These are phyloP conservation scores for Hypoxylon sp. DNA, from an alignment of 2,329 filamentous ascomycete genomes.

Conservation along the genomic window DNA sequence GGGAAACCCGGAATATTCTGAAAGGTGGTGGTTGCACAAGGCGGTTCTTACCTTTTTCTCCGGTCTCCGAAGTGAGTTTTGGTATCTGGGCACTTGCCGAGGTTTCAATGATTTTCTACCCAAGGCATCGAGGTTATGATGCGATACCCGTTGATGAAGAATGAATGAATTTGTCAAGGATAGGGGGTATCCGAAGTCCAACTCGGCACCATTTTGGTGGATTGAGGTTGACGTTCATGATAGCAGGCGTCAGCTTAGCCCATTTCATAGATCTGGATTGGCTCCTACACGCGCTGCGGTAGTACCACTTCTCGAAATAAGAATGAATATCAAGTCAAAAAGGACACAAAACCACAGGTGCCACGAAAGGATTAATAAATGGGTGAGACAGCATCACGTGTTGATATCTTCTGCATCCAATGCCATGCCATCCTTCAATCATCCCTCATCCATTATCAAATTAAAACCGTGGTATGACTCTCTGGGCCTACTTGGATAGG, in stretches of 20 bases:
- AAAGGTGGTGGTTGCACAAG: slow-evolving; percentile 19
- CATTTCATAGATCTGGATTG: slow-evolving; percentile 5
- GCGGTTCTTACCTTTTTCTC: slow-evolving; percentile 14
- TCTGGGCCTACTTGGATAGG: slow-evolving; percentile 28
- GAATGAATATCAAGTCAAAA: slow-evolving; percentile 18
- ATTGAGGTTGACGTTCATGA: not conserved
- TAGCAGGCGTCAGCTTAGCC: not conserved
- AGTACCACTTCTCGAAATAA: slow-evolving; percentile 6
- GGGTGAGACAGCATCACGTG: slow-evolving; percentile 39
- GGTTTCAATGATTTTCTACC: not conserved
- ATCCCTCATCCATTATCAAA: slow-evolving; percentile 15
- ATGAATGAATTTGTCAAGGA: not conserved
- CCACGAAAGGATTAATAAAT: slow-evolving; percentile 25
- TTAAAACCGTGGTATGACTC: slow-evolving; percentile 26
- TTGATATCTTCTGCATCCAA: slow-evolving; percentile 31
- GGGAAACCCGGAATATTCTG: not conserved
- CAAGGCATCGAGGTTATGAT: slow-evolving; percentile 11
- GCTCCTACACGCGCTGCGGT: slow-evolving; percentile 6
- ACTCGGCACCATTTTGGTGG: not conserved
- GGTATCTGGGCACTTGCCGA: slow-evolving; percentile 7
- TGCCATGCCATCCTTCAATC: slow-evolving; percentile 25
- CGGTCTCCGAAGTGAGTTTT: slow-evolving; percentile 10
- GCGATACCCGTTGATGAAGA: slow-evolving; percentile 23
- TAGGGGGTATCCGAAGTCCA: slow-evolving; percentile 1
- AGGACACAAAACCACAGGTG: slow-evolving; percentile 5